phyloP scores from a whole-genome alignment of 2,329 filamentous ascomycete genomes.

The Fusarium verrucosum region DNA sequence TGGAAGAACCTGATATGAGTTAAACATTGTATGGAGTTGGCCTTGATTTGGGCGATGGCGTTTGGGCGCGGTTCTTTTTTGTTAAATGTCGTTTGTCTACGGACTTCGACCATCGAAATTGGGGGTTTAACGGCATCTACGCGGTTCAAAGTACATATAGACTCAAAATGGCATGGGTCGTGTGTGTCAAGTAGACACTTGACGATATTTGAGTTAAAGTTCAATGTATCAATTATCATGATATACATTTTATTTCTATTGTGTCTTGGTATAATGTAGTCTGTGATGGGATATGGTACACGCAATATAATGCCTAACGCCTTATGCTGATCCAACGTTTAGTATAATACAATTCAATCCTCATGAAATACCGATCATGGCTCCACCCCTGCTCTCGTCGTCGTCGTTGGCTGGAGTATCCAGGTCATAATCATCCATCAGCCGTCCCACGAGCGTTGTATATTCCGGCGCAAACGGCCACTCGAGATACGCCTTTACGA shows the following conservation, averaged over 20 bases:
- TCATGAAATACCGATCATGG: constrained; percentile 7
- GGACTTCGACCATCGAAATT: constrained; percentile 19
- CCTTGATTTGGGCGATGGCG: constrained; percentile 36
- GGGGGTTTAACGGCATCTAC: constrained; percentile 15
- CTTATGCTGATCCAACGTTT: constrained; percentile 14
- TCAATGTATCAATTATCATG: constrained; percentile 29
- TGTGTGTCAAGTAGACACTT: constrained; percentile 20
- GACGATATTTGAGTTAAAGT: constrained; percentile 19
- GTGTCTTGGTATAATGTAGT: not conserved
- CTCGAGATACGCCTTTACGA: constrained; percentile 67
- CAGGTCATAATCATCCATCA: constrained; percentile 45
- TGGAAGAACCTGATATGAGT: constrained; percentile 48
- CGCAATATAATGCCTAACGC: constrained; percentile 16
- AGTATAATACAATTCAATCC: not conserved
- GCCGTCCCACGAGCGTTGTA: constrained; percentile 57
- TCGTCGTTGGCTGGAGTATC: constrained; percentile 32
- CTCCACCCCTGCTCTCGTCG: constrained; percentile 40
- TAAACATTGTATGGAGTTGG: constrained; percentile 37
- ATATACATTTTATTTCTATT: not conserved
- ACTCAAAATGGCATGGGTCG: constrained; percentile 20
- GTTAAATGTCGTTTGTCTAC: constrained; percentile 24
- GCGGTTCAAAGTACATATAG: constrained; percentile 29
- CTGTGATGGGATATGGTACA: not conserved
- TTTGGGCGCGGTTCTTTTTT: constrained; percentile 23
- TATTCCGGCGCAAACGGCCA: constrained; percentile 72